These are phyloP conservation scores for Gigaspora rosea DNA, from an alignment of 192 early-diverging fungal genomes.

Conservation along the genomic window DNA sequence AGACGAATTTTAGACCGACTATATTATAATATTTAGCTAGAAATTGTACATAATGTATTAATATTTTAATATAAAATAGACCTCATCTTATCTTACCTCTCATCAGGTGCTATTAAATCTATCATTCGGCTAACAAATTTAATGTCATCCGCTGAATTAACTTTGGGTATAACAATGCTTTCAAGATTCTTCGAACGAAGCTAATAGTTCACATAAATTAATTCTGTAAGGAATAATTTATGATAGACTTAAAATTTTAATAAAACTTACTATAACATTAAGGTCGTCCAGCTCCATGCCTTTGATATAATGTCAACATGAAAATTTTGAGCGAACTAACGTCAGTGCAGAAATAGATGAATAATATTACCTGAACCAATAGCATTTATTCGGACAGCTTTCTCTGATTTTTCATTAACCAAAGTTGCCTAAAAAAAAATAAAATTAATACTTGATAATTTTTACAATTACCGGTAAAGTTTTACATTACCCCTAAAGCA, in stretches of 20 bases:
- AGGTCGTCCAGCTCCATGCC: conserved; percentile 80
- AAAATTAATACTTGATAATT: conserved; percentile 14
- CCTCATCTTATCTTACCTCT: conserved; percentile 45
- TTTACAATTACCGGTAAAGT: not conserved
- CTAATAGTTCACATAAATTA: conserved; percentile 36
- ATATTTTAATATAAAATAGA: not conserved
- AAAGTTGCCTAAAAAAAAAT: conserved; percentile 35
- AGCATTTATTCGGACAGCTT: conserved; percentile 89
- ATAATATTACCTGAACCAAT: conserved; percentile 63
- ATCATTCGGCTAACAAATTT: conserved; percentile 75
- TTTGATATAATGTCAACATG: conserved; percentile 1
- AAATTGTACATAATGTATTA: not conserved
- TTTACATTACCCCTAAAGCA: conserved; percentile 54
- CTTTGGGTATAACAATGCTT: conserved; percentile 88
- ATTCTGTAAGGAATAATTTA: not conserved
- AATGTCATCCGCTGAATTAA: conserved; percentile 75
- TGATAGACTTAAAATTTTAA: not conserved
- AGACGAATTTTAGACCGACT: conserved; percentile 70
- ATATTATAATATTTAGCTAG: conserved; percentile 15
- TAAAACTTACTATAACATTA: conserved; percentile 63
- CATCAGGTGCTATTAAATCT: conserved; percentile 66
- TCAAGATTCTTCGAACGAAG: conserved; percentile 65
- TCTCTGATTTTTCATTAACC: conserved; percentile 70
- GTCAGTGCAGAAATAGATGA: conserved; percentile 22
- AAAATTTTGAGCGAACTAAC: not conserved